Evolutionary conservation across 768 basidiomycete genomes (phyloP).

Genomic region (Rhodotorula kratochvilovae): DNA sequence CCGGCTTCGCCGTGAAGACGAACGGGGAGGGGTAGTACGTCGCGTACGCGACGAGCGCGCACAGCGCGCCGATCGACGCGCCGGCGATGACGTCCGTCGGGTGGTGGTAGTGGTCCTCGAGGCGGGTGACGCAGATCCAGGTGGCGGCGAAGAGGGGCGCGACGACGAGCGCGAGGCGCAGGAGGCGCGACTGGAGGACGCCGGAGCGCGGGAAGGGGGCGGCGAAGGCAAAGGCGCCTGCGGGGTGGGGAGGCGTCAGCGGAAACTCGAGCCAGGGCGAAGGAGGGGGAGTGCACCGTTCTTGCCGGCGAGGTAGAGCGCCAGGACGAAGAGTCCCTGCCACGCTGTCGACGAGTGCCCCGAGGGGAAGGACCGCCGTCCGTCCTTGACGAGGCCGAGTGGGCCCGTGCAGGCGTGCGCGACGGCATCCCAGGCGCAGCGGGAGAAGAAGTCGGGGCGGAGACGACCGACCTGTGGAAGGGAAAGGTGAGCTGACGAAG

Average conservation of each 20-base stretch:
- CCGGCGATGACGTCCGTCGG: constrained; percentile 33
- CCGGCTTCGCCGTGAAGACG: not conserved
- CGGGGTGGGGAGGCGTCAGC: not conserved
- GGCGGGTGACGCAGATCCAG: constrained; percentile 32
- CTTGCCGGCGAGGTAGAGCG: constrained; percentile 39
- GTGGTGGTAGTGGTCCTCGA: constrained; percentile 40
- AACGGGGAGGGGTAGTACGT: constrained; percentile 26
- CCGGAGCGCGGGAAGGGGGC: constrained; percentile 28
- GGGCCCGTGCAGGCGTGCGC: constrained; percentile 30
- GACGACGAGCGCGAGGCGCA: constrained; percentile 34
- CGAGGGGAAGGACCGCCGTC: constrained; percentile 32
- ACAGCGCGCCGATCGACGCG: constrained; percentile 7
- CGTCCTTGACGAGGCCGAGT: constrained; percentile 34
- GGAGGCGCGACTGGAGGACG: constrained; percentile 36
- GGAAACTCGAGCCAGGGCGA: not conserved
- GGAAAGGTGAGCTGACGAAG: not conserved
- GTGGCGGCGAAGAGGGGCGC: constrained; percentile 34
- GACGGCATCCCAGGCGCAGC: constrained; percentile 34
- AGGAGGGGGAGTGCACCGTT: constrained; percentile 13
- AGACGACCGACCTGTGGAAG: constrained; percentile 12
- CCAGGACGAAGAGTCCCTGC: constrained; percentile 36
- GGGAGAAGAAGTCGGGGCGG: constrained; percentile 35
- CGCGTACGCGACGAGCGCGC: constrained; percentile 7
- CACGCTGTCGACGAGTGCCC: constrained; percentile 42
- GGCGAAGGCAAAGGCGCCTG: constrained; percentile 39